A percentile compares a stretch with the other conserved stretches of the same genome.
Evolutionary conservation across 768 basidiomycete species (phyloP).

Genomic region (Trametes cubensis): DNA sequence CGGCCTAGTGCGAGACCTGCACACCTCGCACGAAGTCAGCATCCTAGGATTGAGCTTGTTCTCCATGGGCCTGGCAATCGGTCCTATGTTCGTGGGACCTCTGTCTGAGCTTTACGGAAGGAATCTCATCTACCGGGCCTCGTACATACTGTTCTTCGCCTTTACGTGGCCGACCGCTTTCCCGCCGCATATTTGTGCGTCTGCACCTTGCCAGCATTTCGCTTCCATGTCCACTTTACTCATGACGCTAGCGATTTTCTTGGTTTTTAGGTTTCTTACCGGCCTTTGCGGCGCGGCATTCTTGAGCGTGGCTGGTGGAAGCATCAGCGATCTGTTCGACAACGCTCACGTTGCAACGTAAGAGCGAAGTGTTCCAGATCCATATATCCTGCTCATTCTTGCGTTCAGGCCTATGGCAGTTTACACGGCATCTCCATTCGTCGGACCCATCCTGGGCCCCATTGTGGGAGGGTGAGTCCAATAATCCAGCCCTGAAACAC

Average conservation of each 20-base stretch:
- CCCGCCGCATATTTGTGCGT: constrained; percentile 62
- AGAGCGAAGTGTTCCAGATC: no score
- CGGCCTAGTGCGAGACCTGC: constrained; percentile 54
- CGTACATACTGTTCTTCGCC: constrained; percentile 62
- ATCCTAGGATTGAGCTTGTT: constrained; percentile 53
- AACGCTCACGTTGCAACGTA: constrained; percentile 63
- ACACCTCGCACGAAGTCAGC: constrained; percentile 55
- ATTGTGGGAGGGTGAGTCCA: constrained; percentile 56
- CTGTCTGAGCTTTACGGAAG: constrained; percentile 58
- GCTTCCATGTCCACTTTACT: neutral
- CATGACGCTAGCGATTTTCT: constrained; percentile 50
- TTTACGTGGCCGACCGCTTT: constrained; percentile 79
- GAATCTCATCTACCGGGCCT: constrained; percentile 61
- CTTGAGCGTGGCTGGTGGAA: constrained; percentile 63
- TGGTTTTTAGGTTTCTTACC: constrained; percentile 61
- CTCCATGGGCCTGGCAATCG: constrained; percentile 40
- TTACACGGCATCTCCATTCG: constrained; percentile 56
- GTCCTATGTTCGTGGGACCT: constrained; percentile 39
- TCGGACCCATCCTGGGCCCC: constrained; percentile 61
- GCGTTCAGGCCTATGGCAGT: constrained; percentile 54
- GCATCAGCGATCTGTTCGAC: constrained; percentile 57
- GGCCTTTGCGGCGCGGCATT: constrained; percentile 61
- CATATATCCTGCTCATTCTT: constrained; percentile 20
- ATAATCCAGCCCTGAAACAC: neutral
- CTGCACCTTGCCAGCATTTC: neutral